phyloP scores from a whole-genome alignment of 139 green algal genomes.

The Tetraselmis striata region DNA sequence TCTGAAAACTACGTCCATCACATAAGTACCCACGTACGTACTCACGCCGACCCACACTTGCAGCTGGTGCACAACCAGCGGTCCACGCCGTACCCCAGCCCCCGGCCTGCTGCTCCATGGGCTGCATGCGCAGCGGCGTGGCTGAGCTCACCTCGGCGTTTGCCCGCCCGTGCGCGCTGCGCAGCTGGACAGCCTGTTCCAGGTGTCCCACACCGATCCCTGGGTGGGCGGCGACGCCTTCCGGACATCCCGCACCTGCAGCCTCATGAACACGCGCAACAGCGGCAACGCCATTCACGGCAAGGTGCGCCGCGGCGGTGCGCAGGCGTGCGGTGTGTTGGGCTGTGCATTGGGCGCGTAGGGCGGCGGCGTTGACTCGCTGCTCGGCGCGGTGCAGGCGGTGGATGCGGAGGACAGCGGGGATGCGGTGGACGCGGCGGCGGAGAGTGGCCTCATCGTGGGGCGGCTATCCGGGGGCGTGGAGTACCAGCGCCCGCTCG shows the following conservation, averaged over 20 bases:
- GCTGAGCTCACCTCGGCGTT: too few relatives aligned
- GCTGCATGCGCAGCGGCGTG: too few relatives aligned
- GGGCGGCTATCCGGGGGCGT: slow-evolving; percentile 47
- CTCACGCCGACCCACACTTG: too few relatives aligned
- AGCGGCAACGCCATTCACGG: slow-evolving; percentile 48
- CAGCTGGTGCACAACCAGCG: too few relatives aligned
- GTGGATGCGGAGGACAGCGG: neutral
- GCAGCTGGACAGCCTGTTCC: slow-evolving; percentile 85
- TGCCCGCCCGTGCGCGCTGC: too few relatives aligned
- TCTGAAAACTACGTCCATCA: too few relatives aligned
- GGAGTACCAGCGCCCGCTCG: slow-evolving; percentile 75
- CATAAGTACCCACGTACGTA: too few relatives aligned
- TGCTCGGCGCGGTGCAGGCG: neutral
- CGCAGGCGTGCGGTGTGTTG: neutral
- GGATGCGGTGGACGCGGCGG: neutral
- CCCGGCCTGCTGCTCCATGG: too few relatives aligned
- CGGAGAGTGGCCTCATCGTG: slow-evolving; percentile 45
- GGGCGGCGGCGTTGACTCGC: neutral
- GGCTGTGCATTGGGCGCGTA: too few relatives aligned
- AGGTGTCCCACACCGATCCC: slow-evolving; percentile 84
- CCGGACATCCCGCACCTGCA: slow-evolving; percentile 78
- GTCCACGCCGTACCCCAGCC: too few relatives aligned
- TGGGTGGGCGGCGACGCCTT: slow-evolving; percentile 83
- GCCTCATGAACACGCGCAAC: slow-evolving; percentile 34
- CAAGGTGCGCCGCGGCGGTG: slow-evolving; percentile 21